These are phyloP conservation scores for Suaeda aralocaspica DNA, from an alignment of 148 eudicot genomes.

Conservation along the genomic window DNA sequence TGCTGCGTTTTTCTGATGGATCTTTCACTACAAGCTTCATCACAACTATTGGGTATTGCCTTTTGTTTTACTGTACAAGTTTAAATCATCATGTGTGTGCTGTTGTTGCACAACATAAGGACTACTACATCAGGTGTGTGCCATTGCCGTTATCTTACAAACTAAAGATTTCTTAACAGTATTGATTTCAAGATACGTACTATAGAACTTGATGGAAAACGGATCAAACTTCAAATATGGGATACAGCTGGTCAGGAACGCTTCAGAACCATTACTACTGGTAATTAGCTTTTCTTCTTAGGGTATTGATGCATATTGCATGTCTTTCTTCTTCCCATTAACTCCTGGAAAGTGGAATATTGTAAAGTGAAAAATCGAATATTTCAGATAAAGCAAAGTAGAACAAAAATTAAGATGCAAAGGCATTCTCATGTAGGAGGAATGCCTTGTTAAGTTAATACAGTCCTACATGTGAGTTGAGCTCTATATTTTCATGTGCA, in stretches of 20 bases:
- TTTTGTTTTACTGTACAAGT: neutral
- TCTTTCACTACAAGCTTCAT: conserved; percentile 49
- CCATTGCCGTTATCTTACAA: conserved; percentile 10
- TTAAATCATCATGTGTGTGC: conserved; percentile 3
- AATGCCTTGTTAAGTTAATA: too few relatives aligned
- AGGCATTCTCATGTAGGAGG: too few relatives aligned
- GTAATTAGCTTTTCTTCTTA: conserved; percentile 28
- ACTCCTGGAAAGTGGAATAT: too few relatives aligned
- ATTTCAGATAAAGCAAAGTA: neutral
- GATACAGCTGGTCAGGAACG: conserved; percentile 89
- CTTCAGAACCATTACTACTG: conserved; percentile 74
- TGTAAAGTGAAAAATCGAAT: neutral
- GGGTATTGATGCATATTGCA: neutral
- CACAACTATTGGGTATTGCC: conserved; percentile 68
- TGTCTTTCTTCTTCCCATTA: neutral
- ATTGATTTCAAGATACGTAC: conserved; percentile 82
- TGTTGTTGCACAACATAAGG: too few relatives aligned
- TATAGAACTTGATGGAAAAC: conserved; percentile 74
- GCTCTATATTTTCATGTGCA: too few relatives aligned
- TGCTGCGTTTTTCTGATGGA: conserved; percentile 46
- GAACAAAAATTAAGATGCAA: neutral
- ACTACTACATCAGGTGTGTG: too few relatives aligned
- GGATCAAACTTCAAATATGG: conserved; percentile 80
- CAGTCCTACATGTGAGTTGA: too few relatives aligned
- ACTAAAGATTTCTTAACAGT: conserved; percentile 26